phyloP scores from a whole-genome alignment of 345 rosid genomes.

The Balakata baccata region DNA sequence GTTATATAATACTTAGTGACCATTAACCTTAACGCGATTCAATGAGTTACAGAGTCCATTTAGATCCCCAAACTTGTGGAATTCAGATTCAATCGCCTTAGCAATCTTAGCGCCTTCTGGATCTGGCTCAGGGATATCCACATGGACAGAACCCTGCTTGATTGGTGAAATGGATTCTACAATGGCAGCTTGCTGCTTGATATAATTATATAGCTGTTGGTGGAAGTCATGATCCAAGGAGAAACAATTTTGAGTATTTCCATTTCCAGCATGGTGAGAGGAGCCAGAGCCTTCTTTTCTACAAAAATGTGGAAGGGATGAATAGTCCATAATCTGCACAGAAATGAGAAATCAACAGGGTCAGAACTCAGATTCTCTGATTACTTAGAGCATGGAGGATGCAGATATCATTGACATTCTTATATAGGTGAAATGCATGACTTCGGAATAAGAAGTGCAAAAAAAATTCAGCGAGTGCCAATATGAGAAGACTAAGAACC shows the following conservation, averaged over 20 bases:
- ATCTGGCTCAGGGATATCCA: slow-evolving; percentile 24
- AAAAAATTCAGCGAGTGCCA: background rate
- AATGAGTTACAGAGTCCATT: slow-evolving; percentile 35
- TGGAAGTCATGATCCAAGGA: slow-evolving; percentile 30
- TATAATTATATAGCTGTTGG: slow-evolving; percentile 26
- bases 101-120: slow-evolving; percentile 25
- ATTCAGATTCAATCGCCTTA: slow-evolving; percentile 33
- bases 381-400: background rate
- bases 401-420: background rate
- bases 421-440: background rate
- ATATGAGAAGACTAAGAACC: background rate
- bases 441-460: background rate
- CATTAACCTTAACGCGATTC: slow-evolving; percentile 39
- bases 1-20: slow-evolving; percentile 21
- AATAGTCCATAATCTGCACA: slow-evolving; percentile 30
- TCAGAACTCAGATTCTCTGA: background rate
- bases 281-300: slow-evolving; percentile 65
- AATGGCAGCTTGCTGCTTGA: slow-evolving; percentile 28
- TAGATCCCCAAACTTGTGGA: slow-evolving; percentile 50
- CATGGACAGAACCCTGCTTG: slow-evolving; percentile 33
- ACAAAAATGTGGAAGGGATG: slow-evolving; percentile 44
- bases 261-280: slow-evolving; percentile 10
- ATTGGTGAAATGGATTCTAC: slow-evolving; percentile 17
- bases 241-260: slow-evolving; percentile 22
- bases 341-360: background rate